Evolutionary conservation across 805 yeast genomes (phyloP), one percentile per base, ranked within the genome.

Genomic region (Cephaloascus fragrans): DNA sequence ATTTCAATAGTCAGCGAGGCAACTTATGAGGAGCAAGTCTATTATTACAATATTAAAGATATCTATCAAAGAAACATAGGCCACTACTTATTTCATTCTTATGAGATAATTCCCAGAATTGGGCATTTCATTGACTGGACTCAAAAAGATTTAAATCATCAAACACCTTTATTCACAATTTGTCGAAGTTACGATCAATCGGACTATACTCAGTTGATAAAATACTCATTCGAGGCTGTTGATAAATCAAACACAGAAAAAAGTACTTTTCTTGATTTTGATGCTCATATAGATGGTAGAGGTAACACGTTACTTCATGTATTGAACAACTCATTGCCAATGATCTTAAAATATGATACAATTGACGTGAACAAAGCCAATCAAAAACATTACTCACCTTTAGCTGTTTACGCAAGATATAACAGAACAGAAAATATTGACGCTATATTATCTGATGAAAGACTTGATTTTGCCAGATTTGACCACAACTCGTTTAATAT

Each of bases 281-380:
- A 62, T 34, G 79, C 76, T 20, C 97, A 90, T 52, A 61, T 75
- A 5, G 97, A 90, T 51, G 57, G 54, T 18, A 71, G 75, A 40
- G 90, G 90, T 0, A 87, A 88, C 52, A 77, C 93, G 0, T 51
- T 90, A 3, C 59, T 90, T 26, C 97, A 90, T 57, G 71, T 83
- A 3, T 61, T 86, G 23, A 71, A 73, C 37, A 69, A 70, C 12
- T 69, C 72, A 14, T 55, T 84, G 20, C 51, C 57, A 23, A 44
- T 60, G 2, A 44, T 77, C 9, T 48, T 79, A 31, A 43, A 50
- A 4, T 48, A 55, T 4, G 64, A 65, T 33, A 56, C 68, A 4
- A 42, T 66, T 15, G 48, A 64, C 42, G 49, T 86, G 10, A 86
- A 90, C 53, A 72, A 69, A 41, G 55, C 71, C 16, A 89, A 86